Evolutionary conservation across 2,329 filamentous ascomycete genomes (phyloP), one percentile per base, ranked within the genome.

Genomic region (Claviceps pazoutovae): DNA sequence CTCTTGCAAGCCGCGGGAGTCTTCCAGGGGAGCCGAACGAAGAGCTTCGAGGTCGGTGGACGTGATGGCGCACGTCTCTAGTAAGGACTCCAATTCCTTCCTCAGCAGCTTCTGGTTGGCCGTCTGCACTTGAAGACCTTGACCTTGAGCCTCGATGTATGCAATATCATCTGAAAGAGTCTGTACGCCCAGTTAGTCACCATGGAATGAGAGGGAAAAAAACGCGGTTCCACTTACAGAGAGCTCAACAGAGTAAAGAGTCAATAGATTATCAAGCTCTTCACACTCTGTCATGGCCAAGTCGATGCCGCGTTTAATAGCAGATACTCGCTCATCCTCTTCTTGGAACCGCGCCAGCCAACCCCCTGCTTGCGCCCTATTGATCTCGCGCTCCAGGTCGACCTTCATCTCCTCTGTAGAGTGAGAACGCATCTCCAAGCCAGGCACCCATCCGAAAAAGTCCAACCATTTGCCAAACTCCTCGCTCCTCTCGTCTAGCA

Each of bases 111-210:
- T 95, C 65, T 98, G 93, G 61, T 98, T 98, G 42, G 93, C 88
- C 19, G 91, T 91, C 68, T 97, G 93, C 6, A 98, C 91, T 62
- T 98, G 93, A 46, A 98, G 73, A 72, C 93, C 93, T 69, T 98
- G 91, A 6, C 88, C 90, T 67, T 98, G 93, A 2, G 93, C 89
- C 70, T 98, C 93, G 57, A 98, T 97, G 64, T 94, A 97, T 3
- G 89, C 84, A 59, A 98, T 94, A 61, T 98, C 93, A 48, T 97
- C 91, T 52, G 90, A 89, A 34, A 98, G 75, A 48, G 90, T 97
- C 85, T 94, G 62, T 23, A 30, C 2, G 6, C 64, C 54, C 17
- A 61, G 59, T 53, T 17, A 51, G 36, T 19, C 7, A 9, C 16
- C 11, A 19, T 45, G 19, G 23, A 30, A 48, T 39, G 36, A 30